Base-by-base conservation (phyloP, 2,329 filamentous ascomycete genomes). In the Periconia sp. region DNA sequence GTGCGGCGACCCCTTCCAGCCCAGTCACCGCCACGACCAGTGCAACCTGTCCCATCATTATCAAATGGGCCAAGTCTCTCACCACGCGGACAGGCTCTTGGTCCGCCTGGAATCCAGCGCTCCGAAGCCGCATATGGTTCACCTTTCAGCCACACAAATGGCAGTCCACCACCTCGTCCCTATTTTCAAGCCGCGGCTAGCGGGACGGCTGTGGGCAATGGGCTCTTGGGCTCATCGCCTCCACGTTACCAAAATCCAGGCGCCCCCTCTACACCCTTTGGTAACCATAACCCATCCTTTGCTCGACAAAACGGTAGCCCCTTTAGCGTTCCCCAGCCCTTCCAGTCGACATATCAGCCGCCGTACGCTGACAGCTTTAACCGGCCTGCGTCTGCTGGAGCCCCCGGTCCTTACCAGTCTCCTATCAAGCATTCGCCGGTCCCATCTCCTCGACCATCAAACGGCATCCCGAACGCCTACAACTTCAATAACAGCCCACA, bases 21-120 rank as follows among this genome's bases (percentile, higher is more conserved):
- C 7, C 51, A 57, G 41, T 44, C 50, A 7, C 47, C 46, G 9
- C 50, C 55, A 16, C 56, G 60, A 13, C 54, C 54, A 10, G 43
- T 48, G 33, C 52, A 61, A 28, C 50, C 55, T 19, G 46, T 48
- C 8, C 59, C 61, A 28, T 58, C 62, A n/a, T 56, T 71, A 43
- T 70, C 67, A 39, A 70, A 71, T 50, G 73, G 73, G 4, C 73
- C 73, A 4, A 73, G 68, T 43, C 62, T 76, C 6, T 73, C 73
- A 28, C 73, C 74, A 13, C 70, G 73, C 15, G 73, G 71, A 12
- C 73, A 77, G 50, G 61, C 65, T 42, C 65, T 69, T 31, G 72
- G 71, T 18, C 71, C 72, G 17, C 71, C 72, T 25, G 72, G 71
- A 13, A 66, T 68, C n/a, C 63, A 67, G 13, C 56, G 61, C 21